Conservation (phyloP, 306 rosid species). For the Prunus mongolica region DNA sequence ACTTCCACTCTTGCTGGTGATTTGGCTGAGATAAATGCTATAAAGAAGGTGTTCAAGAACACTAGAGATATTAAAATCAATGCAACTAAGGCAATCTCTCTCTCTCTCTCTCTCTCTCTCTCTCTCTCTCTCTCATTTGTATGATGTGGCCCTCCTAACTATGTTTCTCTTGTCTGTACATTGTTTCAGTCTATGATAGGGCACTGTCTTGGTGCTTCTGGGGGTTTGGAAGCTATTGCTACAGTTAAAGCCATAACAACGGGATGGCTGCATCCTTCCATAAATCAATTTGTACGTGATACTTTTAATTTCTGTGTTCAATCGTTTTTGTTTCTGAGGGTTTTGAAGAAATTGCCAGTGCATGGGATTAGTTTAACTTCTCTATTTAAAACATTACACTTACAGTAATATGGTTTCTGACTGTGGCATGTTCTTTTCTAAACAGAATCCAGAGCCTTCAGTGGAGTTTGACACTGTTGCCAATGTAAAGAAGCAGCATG, state of each 20-base stretch:
- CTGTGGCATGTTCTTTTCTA: slow-evolving; percentile 9
- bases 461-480: slow-evolving; percentile 95
- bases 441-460: slow-evolving; percentile 90
- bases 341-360: not conserved
- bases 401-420: not conserved
- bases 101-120: slow-evolving; percentile 18
- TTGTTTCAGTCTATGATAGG: slow-evolving; percentile 92
- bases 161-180: slow-evolving; percentile 20
- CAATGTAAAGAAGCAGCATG: slow-evolving; percentile 76
- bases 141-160: slow-evolving; percentile 26
- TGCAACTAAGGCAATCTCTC: slow-evolving; percentile 80
- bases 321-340: not conserved
- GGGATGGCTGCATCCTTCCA: slow-evolving; percentile 96
- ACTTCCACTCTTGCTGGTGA: slow-evolving; percentile 98
- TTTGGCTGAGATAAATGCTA: slow-evolving; percentile 92
- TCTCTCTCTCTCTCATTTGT: slow-evolving; percentile 12
- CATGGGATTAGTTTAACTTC: not conserved
- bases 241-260: slow-evolving; percentile 87
- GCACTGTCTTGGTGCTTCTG: slow-evolving; percentile 97
- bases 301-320: not conserved
- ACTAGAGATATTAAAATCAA: slow-evolving; percentile 86
- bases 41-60: slow-evolving; percentile 89
- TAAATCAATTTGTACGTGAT: slow-evolving; percentile 88
- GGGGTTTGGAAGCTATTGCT: slow-evolving; percentile 99
- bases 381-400: not conserved